These are phyloP conservation scores for Saccharomycopsis vini DNA, from an alignment of 805 yeast species.

Conservation along the genomic window DNA sequence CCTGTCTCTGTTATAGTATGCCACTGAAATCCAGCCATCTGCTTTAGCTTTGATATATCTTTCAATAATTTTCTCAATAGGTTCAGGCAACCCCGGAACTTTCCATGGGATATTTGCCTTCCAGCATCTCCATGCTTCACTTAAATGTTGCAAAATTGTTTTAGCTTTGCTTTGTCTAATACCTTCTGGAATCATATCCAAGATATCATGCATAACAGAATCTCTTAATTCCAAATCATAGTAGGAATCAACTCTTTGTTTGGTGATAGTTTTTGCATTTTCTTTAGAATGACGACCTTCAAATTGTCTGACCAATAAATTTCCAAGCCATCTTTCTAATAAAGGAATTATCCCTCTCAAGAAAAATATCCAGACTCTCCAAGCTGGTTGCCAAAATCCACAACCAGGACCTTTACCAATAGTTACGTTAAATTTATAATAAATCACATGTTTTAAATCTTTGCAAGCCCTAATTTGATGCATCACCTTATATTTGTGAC, in stretches of 20 bases:
- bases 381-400: slow-evolving; percentile 99
- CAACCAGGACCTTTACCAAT: slow-evolving; percentile 98
- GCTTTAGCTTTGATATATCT: slow-evolving; percentile 92
- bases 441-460: slow-evolving; percentile 87
- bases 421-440: slow-evolving; percentile 70
- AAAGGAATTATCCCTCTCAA: slow-evolving; percentile 87
- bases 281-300: slow-evolving; percentile 92
- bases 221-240: slow-evolving; percentile 90
- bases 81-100: slow-evolving; percentile 92
- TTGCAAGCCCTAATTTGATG: slow-evolving; percentile 95
- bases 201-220: slow-evolving; percentile 88
- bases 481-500: slow-evolving; percentile 97
- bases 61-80: slow-evolving; percentile 76
- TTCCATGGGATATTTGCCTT: slow-evolving; percentile 98
- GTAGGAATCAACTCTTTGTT: slow-evolving; percentile 91
- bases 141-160: slow-evolving; percentile 82
- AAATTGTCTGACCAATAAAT: slow-evolving; percentile 82
- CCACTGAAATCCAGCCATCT: slow-evolving; percentile 91
- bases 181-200: slow-evolving; percentile 97
- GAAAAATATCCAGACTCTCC: slow-evolving; percentile 94
- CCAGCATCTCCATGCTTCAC: slow-evolving; percentile 99
- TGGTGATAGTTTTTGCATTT: slow-evolving; percentile 87
- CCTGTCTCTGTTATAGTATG: slow-evolving; percentile 86
- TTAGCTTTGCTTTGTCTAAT: slow-evolving; percentile 79
- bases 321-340: slow-evolving; percentile 91